Evolutionary conservation across 345 rosid genomes (phyloP).

Genomic region (Dipteronia sinensis): DNA sequence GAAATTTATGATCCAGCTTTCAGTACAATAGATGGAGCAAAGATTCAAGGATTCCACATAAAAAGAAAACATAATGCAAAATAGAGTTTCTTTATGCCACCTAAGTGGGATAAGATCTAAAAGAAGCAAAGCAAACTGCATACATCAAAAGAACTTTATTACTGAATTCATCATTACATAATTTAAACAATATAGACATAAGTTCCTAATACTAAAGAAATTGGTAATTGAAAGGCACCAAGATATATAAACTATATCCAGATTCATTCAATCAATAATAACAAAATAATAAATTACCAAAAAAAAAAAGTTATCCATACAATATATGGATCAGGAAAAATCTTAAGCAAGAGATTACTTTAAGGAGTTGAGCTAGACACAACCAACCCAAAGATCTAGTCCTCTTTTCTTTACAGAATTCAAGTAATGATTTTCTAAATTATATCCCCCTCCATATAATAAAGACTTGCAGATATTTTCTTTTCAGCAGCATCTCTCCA

Average conservation of each 20-base stretch:
- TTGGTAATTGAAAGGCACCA: background rate
- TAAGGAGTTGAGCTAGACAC: background rate
- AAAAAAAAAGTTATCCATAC: background rate
- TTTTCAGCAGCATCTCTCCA: background rate
- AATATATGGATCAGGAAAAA: background rate
- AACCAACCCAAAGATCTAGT: background rate
- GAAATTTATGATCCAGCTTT: constrained; percentile 4
- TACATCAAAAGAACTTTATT: background rate
- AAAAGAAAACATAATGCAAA: background rate
- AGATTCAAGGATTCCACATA: background rate
- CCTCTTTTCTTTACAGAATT: background rate
- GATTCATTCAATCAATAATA: background rate
- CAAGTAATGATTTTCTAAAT: background rate
- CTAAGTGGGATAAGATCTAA: background rate
- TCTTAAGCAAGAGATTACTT: background rate
- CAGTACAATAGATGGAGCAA: background rate
- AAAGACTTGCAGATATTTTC: background rate
- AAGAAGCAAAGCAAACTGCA: background rate
- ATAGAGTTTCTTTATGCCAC: background rate
- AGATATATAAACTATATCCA: background rate
- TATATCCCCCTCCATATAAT: background rate
- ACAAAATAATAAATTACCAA: background rate
- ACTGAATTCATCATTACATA: background rate
- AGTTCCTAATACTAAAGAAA: background rate
- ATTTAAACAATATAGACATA: background rate